Evolutionary conservation across 495 filamentous ascomycete genomes (phyloP), one percentile per base, ranked within the genome.

Genomic region (Penicillium salamii): DNA sequence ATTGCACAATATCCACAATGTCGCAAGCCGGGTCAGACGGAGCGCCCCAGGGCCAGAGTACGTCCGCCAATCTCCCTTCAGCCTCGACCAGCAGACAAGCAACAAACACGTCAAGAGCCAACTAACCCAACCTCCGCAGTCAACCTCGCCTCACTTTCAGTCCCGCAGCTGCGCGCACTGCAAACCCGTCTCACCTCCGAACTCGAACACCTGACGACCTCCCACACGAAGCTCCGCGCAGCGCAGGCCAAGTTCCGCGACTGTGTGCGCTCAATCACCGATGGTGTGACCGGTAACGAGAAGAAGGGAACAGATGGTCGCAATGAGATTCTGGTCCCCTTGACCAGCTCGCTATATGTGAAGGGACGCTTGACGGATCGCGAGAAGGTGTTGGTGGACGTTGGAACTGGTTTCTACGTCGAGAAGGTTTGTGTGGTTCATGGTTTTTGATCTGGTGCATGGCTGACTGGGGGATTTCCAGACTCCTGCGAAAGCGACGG

Each of bases 161-260:
- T 76, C 28, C 72, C 62, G 4, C 71, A 86, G 60, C 77, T 87
- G 50, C 78, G 73, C 55, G 71, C 78, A 34, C 82, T 97, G 34
- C 96, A 97, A 72, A 90, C 93, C 66, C 91, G 95, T 63, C 87
- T 98, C 49, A 92, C 95, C 66, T 84, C 91, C 54, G 93, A 98
- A 62, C 82, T 98, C 52, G 87, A 95, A 63, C 91, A 96, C 73
- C 83, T 98, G 54, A 95, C 89, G 0, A 78, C 71, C 46, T 97
- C 95, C 11, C 95, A 95, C 75, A 70, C 83, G 31, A 91, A 93
- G 69, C 82, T 98, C 24, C 88, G 89, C 51, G 82, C 84, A 23
- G 95, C 93, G 14, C 95, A 96, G 64, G 74, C 82, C 43, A 93
- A 91, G 66, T 98, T 98, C 77, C 77, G 83, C 26, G 92, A 97